Conservation (phyloP, 371 early-diverging fungal species). For the Mortierella sp. region DNA sequence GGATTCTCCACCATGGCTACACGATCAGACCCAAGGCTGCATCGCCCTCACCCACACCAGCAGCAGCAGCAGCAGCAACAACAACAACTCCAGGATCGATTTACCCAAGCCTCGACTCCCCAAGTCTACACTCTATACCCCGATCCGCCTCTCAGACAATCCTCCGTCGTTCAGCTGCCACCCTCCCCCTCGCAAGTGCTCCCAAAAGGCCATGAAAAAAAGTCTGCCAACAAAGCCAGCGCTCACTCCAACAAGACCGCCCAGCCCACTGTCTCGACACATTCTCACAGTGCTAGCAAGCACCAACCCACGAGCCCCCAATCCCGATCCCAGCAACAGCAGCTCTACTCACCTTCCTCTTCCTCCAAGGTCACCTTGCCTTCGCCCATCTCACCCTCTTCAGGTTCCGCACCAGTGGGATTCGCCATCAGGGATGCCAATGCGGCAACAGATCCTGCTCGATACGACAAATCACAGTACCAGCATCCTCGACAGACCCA, state of each 20-base stretch:
- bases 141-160: constrained; percentile 20
- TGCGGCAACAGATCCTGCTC: not conserved
- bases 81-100: constrained; percentile 2
- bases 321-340: not conserved
- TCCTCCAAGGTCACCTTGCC: not conserved
- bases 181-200: constrained; percentile 28
- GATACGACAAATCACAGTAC: constrained; percentile 35
- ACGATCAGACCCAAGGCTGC: constrained; percentile 5
- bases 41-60: not conserved
- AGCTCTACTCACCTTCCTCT: not conserved
- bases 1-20: constrained; percentile 6
- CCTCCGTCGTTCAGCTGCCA: constrained; percentile 7
- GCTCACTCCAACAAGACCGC: not conserved
- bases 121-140: constrained; percentile 43
- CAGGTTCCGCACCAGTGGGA: constrained; percentile 7
- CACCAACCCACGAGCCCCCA: constrained; percentile 4
- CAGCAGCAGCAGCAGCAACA: constrained; percentile 7
- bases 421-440: constrained; percentile 1
- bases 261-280: constrained; percentile 1
- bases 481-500: constrained; percentile 18
- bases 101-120: constrained; percentile 1
- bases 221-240: not conserved
- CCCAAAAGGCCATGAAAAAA: constrained; percentile 3
- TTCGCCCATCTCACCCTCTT: constrained; percentile 19
- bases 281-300: not conserved